Evolutionary conservation across 2,329 filamentous ascomycete genomes (phyloP), one percentile per base, ranked within the genome.

Genomic region (Sporothrix luriei): DNA sequence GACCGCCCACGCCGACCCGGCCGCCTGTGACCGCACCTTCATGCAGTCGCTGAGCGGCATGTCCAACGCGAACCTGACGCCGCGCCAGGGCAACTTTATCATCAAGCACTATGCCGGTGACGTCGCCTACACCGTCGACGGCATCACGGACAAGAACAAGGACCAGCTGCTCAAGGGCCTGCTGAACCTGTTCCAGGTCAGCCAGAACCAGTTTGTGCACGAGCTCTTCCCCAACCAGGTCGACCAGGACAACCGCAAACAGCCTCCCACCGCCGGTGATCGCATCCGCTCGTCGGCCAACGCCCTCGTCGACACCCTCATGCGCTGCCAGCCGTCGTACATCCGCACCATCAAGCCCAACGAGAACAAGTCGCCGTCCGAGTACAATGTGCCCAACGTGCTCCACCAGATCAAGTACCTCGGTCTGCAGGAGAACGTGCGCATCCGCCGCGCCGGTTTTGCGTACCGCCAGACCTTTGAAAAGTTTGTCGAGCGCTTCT

Each of bases 101-200:
- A 91, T 99, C 81, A 98, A 97, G 84, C 95, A 99, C 81, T 99
- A 99, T 78, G 95, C 95, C 70, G 95, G 95, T 80, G 95, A 99
- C 80, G 95, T 99, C 74, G 90, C 89, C 74, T 99, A 99, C 79
- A 92, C 91, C 1, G 90, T 98, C 3, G 92, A 97, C 69, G 95
- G 95, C 71, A 99, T 99, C 84, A 99, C 95, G 0, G 95, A 99
- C 80, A 99, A 99, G 86, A 99, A 98, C 84, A 99, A 98, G 84
- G 95, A 99, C 77, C 93, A 96, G 80, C 84, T 99, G 57, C 84
- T 98, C 70, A 99, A 99, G 83, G 95, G 97, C 75, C 83, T 99
- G 54, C 85, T 98, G 66, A 94, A 92, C 77, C 84, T 99, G 49
- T 91, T 97, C 76, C 90, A 90, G 72, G 88, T 88, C 74, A 97